phyloP scores from a whole-genome alignment of 345 rosid species.

The Sonneratia alba region DNA sequence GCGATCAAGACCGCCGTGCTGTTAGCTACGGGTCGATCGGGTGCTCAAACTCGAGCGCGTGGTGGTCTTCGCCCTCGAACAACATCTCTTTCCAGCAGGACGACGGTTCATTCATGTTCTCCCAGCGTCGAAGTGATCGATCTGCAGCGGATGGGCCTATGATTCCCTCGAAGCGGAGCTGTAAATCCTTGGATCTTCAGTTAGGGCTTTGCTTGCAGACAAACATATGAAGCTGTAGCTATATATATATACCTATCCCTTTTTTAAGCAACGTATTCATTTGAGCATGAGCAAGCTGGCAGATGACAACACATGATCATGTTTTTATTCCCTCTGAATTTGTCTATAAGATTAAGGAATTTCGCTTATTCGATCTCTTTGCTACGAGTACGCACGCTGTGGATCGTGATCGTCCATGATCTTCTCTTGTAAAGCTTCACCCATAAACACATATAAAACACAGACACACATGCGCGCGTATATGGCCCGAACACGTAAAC shows the following conservation, averaged over 20 bases:
- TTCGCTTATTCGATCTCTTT: too few relatives aligned
- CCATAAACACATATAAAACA: too few relatives aligned
- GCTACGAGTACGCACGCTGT: too few relatives aligned
- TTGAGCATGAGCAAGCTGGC: background rate
- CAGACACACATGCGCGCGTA: too few relatives aligned
- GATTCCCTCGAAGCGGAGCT: background rate
- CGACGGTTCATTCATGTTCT: background rate
- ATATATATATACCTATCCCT: background rate
- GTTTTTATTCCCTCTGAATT: background rate
- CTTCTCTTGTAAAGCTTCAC: too few relatives aligned
- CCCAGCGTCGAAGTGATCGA: background rate
- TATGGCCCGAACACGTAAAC: too few relatives aligned
- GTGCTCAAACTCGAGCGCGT: background rate
- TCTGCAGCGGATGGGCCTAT: slow-evolving; percentile 13
- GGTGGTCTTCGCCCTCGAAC: slow-evolving; percentile 1
- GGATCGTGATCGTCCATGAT: too few relatives aligned
- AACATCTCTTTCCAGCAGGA: background rate
- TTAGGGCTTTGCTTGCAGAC: slow-evolving; percentile 44
- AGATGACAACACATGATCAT: background rate
- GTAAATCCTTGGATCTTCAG: slow-evolving; percentile 66
- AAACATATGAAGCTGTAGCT: slow-evolving; percentile 6
- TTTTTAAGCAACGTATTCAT: background rate
- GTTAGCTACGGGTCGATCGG: background rate
- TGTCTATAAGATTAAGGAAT: too few relatives aligned
- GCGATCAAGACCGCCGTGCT: background rate